These are phyloP conservation scores for Cutaneotrichosporon sp. DNA, from an alignment of 1,284 basidiomycete genomes.

Conservation along the genomic window DNA sequence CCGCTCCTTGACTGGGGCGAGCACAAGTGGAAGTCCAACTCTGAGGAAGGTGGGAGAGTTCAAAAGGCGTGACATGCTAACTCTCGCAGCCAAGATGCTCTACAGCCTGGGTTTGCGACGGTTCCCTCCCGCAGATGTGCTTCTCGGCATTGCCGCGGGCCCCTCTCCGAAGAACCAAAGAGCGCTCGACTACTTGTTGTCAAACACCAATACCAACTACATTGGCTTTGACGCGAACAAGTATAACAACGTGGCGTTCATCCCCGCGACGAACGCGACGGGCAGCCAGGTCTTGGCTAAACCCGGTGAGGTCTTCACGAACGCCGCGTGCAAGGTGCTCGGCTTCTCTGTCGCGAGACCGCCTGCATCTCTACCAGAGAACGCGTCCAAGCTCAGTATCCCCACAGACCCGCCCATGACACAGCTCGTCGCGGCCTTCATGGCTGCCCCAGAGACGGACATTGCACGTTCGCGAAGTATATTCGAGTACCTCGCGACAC, in stretches of 20 bases:
- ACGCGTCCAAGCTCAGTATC: slow-evolving; percentile 71
- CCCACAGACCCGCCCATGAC: slow-evolving; percentile 65
- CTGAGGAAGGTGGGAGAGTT: slow-evolving; percentile 67
- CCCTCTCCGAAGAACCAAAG: slow-evolving; percentile 39
- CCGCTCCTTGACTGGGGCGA: slow-evolving; percentile 85
- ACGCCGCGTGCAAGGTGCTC: slow-evolving; percentile 63
- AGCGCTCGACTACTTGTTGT: slow-evolving; percentile 73
- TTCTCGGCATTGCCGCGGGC: slow-evolving; percentile 64
- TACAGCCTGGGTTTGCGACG: slow-evolving; percentile 71
- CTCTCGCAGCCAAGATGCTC: slow-evolving; percentile 67
- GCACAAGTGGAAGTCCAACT: slow-evolving; percentile 69
- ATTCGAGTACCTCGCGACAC: slow-evolving; percentile 72
- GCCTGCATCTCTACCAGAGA: slow-evolving; percentile 56
- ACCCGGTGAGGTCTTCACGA: slow-evolving; percentile 69
- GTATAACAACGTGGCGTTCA: slow-evolving; percentile 63
- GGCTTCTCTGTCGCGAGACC: slow-evolving; percentile 61
- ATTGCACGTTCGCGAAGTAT: slow-evolving; percentile 58
- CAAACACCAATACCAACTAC: slow-evolving; percentile 63
- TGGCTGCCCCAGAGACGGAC: slow-evolving; percentile 60
- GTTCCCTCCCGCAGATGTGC: slow-evolving; percentile 62
- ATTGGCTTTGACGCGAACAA: slow-evolving; percentile 56
- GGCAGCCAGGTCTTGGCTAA: slow-evolving; percentile 57
- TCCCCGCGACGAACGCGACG: slow-evolving; percentile 63
- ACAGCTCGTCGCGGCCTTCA: slow-evolving; percentile 61
- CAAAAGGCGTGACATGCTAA: not conserved